Percentiles rank a stretch among this genome's conserved stretches.
Evolutionary conservation across 2,329 filamentous ascomycete genomes (phyloP).

Genomic region (Phialemoniopsis sp.): DNA sequence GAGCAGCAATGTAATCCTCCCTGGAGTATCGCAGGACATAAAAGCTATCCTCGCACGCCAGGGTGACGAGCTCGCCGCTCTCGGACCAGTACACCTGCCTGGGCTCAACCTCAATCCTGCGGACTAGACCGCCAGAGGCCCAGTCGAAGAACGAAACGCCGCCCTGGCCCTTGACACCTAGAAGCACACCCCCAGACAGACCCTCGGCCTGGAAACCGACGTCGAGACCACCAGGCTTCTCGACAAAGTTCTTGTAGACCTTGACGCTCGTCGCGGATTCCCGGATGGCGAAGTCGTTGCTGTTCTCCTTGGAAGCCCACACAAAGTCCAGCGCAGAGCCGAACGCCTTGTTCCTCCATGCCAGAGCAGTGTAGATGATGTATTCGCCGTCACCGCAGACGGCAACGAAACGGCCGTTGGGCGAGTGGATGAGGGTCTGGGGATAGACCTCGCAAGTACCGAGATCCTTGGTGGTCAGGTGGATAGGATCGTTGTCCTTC

Average conservation of each 20-base stretch:
- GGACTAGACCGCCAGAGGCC: constrained; percentile 82
- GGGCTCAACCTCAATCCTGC: constrained; percentile 81
- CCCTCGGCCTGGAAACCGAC: constrained; percentile 95
- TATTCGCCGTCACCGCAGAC: constrained; percentile 97
- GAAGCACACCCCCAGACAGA: constrained; percentile 79
- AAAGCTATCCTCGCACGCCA: constrained; percentile 92
- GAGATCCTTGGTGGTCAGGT: constrained; percentile 86
- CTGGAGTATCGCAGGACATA: constrained; percentile 91
- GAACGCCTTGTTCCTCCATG: constrained; percentile 96
- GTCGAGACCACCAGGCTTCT: constrained; percentile 83
- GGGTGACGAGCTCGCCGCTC: constrained; percentile 84
- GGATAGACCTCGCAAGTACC: constrained; percentile 97
- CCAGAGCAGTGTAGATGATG: constrained; percentile 96
- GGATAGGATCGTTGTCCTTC: constrained; percentile 86
- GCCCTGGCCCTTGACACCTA: constrained; percentile 92
- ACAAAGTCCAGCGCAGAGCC: constrained; percentile 93
- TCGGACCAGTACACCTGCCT: constrained; percentile 92
- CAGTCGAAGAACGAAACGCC: constrained; percentile 97
- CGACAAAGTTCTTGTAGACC: constrained; percentile 96
- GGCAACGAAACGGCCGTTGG: constrained; percentile 80
- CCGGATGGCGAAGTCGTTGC: constrained; percentile 96
- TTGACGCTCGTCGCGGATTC: constrained; percentile 94
- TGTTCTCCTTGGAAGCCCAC: constrained; percentile 96
- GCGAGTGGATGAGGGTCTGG: constrained; percentile 90
- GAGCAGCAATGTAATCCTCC: constrained; percentile 79